Evolutionary conservation across 2,329 filamentous ascomycete genomes (phyloP), one percentile per base, ranked within the genome.

Genomic region (Aspergillus floridensis): DNA sequence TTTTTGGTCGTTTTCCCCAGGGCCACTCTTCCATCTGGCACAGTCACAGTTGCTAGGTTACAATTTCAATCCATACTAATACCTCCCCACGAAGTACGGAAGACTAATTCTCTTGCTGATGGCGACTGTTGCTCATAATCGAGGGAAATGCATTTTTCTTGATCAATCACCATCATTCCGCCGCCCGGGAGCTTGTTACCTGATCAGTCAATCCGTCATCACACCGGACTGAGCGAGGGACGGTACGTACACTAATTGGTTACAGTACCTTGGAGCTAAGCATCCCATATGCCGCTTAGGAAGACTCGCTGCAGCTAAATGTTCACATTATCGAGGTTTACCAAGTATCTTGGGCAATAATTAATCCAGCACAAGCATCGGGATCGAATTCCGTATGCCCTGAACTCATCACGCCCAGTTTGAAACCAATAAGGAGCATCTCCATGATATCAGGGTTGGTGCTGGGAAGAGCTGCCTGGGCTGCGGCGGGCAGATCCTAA

Each of bases 401-500:
- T 44, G 38, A 44, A 6, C n/a, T n/a, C 38, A 44, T 44, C 5
- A 12, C 11, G 32, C 32, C 32, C 32, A 16, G 14, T 16, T 19
- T 31, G 26, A 44, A 38, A 46, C 41, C 44, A 46, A 55, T 55
- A 47, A 19, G 41, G 10, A 4, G 52, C 29, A 24, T 12, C 52
- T 19, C 24, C 24, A 46, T 24, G 26, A 29, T 47, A 44, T 46
- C 53, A 47, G 53, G 26, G 44, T 22, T 47, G 26, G 26, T 26
- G 26, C 31, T 41, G 38, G 41, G 53, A 31, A 35, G 46, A 53
- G 60, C 56, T 29, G 26, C 26, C 26, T 29, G 26, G 26, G 26
- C 7, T 29, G 26, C 26, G 59, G 61, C 60, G 59, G 59, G 61
- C 56, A 61, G 61, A 63, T 63, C 61, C 52, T 63, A 46, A 55